These are phyloP conservation scores for Dothideomycetes sp. DNA, from an alignment of 2,329 filamentous ascomycete species.

Conservation along the genomic window DNA sequence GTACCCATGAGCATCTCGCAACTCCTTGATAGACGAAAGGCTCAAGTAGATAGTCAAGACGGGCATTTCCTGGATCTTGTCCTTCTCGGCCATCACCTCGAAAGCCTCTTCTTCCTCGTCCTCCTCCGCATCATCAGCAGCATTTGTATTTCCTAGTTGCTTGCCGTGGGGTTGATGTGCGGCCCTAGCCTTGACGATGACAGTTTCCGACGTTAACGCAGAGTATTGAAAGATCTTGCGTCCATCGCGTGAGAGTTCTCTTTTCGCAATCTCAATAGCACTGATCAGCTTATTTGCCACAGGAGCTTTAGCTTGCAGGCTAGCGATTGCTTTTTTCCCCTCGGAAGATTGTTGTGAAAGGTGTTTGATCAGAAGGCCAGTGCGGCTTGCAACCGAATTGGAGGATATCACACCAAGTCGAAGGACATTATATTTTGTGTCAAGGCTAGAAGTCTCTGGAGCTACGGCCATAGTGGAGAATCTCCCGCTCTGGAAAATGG, in stretches of 20 bases:
- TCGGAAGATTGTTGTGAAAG: slow-evolving; percentile 9
- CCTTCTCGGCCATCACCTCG: slow-evolving; percentile 43
- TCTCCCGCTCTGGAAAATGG: background rate
- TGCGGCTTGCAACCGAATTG: slow-evolving; percentile 20
- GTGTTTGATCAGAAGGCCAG: slow-evolving; percentile 14
- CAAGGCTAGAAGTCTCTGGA: slow-evolving; percentile 5
- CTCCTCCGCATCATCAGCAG: slow-evolving; percentile 15
- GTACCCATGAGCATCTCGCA: slow-evolving; percentile 38
- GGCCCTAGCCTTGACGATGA: slow-evolving; percentile 11
- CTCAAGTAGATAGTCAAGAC: slow-evolving; percentile 53
- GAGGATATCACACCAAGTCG: slow-evolving; percentile 16
- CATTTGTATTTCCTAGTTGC: slow-evolving; percentile 7
- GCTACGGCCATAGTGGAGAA: background rate
- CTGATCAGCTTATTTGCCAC: slow-evolving; percentile 54
- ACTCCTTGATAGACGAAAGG: slow-evolving; percentile 40
- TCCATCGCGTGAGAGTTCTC: slow-evolving; percentile 26
- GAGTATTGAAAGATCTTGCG: slow-evolving; percentile 33
- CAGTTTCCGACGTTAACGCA: slow-evolving; percentile 15
- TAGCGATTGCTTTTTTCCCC: slow-evolving; percentile 26
- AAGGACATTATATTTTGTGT: slow-evolving; percentile 14
- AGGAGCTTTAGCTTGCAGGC: slow-evolving; percentile 26
- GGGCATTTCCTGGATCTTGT: slow-evolving; percentile 36
- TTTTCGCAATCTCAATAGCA: slow-evolving; percentile 49
- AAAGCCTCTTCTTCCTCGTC: slow-evolving; percentile 32
- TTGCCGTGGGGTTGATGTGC: background rate